These are phyloP conservation scores for Lactifluus rugatus DNA, from an alignment of 768 basidiomycete genomes.

Conservation along the genomic window DNA sequence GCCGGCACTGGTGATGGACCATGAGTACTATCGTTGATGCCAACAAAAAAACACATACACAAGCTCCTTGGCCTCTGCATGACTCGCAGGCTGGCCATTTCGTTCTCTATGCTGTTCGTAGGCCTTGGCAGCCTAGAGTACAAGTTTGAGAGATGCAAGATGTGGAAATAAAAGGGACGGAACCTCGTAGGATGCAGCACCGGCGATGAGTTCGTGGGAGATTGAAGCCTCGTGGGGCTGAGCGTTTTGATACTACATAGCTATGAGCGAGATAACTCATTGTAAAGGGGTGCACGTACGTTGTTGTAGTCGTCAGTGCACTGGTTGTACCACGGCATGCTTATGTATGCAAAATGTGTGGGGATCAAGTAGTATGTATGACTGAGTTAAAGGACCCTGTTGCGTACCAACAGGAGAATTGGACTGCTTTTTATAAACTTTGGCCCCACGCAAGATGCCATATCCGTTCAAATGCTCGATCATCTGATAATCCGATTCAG, in stretches of 20 bases:
- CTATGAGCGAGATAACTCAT: neutral
- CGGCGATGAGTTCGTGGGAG: neutral
- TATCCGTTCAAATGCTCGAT: neutral
- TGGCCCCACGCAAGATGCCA: neutral
- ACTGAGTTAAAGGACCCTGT: neutral
- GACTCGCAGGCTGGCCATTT: neutral
- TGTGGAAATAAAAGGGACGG: neutral
- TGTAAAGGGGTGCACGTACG: neutral
- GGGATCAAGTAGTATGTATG: neutral
- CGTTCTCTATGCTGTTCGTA: neutral
- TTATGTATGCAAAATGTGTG: neutral
- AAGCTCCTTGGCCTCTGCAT: neutral
- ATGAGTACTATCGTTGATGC: neutral
- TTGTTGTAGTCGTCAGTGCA: neutral
- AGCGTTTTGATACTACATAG: neutral
- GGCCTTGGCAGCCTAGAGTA: neutral
- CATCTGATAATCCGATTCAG: neutral
- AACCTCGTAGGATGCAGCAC: neutral
- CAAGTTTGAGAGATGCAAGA: neutral
- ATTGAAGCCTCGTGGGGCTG: neutral
- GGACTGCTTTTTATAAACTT: neutral
- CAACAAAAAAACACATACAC: neutral
- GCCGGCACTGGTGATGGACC: slow-evolving; percentile 34
- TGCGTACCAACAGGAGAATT: neutral
- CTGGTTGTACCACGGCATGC: neutral